Conservation (phyloP, 768 basidiomycete genomes). For the Mrakia frigida region DNA sequence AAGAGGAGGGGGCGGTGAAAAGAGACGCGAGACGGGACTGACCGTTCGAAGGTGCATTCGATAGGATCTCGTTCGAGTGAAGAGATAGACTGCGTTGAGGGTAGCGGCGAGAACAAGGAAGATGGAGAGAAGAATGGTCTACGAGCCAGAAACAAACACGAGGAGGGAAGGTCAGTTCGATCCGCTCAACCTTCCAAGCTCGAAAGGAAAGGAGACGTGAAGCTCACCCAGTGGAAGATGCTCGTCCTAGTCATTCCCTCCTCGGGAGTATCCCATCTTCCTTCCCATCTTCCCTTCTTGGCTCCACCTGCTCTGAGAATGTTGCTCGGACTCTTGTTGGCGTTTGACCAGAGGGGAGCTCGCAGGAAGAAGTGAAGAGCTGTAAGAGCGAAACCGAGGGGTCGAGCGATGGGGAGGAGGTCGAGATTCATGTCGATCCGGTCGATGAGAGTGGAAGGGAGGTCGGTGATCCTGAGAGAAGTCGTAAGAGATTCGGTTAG, state of each 20-base stretch:
- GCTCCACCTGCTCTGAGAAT: conserved; percentile 8
- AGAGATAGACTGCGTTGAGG: conserved; percentile 30
- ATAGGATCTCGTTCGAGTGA: conserved; percentile 25
- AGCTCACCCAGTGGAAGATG: conserved; percentile 12
- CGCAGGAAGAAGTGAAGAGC: conserved; percentile 29
- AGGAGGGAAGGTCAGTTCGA: not conserved
- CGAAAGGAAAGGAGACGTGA: not conserved
- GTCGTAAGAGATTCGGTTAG: no score
- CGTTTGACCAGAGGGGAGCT: conserved; percentile 19
- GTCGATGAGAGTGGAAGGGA: conserved; percentile 17
- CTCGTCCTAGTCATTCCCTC: not conserved
- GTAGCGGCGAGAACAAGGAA: conserved; percentile 15
- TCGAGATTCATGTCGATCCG: conserved; percentile 27
- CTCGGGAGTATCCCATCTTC: conserved; percentile 4
- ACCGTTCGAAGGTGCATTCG: conserved; percentile 24
- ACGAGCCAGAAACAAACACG: not conserved
- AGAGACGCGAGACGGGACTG: not conserved
- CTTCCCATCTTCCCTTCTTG: conserved; percentile 12
- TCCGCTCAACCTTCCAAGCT: no score
- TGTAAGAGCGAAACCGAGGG: conserved; percentile 24
- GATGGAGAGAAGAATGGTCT: conserved; percentile 28
- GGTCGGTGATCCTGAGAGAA: conserved; percentile 5
- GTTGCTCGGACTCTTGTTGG: conserved; percentile 2
- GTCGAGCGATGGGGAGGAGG: conserved; percentile 24
- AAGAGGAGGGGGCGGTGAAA: no score